These are phyloP conservation scores for Vitis cinerea DNA, from an alignment of 164 flowering plant species.

Conservation along the genomic window DNA sequence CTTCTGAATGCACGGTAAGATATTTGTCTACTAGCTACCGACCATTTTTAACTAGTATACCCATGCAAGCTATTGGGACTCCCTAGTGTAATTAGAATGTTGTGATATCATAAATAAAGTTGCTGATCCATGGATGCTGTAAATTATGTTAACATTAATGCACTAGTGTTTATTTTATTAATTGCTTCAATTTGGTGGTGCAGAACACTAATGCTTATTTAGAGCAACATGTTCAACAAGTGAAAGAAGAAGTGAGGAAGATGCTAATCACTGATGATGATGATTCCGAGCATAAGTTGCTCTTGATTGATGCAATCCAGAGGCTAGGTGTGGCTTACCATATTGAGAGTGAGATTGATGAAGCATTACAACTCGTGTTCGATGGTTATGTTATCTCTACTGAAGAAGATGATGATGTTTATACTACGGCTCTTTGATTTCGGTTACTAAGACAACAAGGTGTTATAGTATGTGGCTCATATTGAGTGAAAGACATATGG, in stretches of 20 bases:
- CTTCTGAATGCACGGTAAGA: neutral
- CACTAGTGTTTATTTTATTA: too few species aligned
- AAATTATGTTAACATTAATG: too few species aligned
- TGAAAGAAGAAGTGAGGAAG: slow-evolving; percentile 23
- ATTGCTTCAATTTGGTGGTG: too few species aligned
- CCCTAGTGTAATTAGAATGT: too few species aligned
- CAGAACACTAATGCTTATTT: neutral
- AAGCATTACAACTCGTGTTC: slow-evolving; percentile 1
- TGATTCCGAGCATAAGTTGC: neutral
- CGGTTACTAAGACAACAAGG: slow-evolving; percentile 14
- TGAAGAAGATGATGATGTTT: neutral
- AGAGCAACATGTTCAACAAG: slow-evolving; percentile 6
- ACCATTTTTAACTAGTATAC: too few species aligned
- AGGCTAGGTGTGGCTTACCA: slow-evolving; percentile 26
- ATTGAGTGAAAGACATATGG: too few species aligned
- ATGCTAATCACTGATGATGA: neutral
- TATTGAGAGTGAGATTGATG: slow-evolving; percentile 21
- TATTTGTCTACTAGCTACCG: too few species aligned
- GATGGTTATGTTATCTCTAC: too few species aligned
- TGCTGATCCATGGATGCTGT: too few species aligned
- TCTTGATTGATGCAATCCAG: slow-evolving; percentile 20
- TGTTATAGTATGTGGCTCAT: too few species aligned
- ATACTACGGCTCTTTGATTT: slow-evolving; percentile 4
- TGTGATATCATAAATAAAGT: too few species aligned
- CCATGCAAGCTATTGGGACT: too few species aligned